A percentile compares a stretch with the other conserved stretches of the same genome.
Evolutionary conservation across 441 rosid genomes (phyloP).

Genomic region (Corymbia calophylla): DNA sequence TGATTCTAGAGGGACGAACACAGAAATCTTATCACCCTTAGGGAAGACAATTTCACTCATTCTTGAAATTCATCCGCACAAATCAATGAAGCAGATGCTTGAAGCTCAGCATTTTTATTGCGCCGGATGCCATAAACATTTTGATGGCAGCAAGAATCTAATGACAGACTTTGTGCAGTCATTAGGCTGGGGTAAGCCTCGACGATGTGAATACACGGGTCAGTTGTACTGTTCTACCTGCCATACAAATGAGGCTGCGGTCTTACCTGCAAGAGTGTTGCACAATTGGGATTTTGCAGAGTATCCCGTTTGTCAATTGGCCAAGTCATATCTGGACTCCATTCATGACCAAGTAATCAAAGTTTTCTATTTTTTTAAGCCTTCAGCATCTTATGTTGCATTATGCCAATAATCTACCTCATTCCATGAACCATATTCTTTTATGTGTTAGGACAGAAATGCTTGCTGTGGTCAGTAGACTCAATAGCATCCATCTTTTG

Average conservation of each 20-base stretch:
- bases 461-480: background rate
- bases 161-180: slow-evolving; percentile 69
- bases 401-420: background rate
- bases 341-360: slow-evolving; percentile 74
- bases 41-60: slow-evolving; percentile 89
- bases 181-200: slow-evolving; percentile 93
- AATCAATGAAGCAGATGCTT: slow-evolving; percentile 64
- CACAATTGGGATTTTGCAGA: slow-evolving; percentile 86
- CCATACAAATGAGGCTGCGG: slow-evolving; percentile 78
- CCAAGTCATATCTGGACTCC: slow-evolving; percentile 92
- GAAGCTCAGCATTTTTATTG: slow-evolving; percentile 88
- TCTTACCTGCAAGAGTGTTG: slow-evolving; percentile 86
- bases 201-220: slow-evolving; percentile 85
- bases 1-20: slow-evolving; percentile 21
- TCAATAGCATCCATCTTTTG: background rate
- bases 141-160: slow-evolving; percentile 74
- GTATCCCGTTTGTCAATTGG: slow-evolving; percentile 86
- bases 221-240: slow-evolving; percentile 90
- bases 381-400: background rate
- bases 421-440: background rate
- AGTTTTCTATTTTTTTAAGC: background rate
- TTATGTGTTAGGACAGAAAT: background rate
- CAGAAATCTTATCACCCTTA: slow-evolving; percentile 37
- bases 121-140: slow-evolving; percentile 86
- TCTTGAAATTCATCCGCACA: slow-evolving; percentile 63